Evolutionary conservation across 257 asterid species (phyloP).

Genomic region (Echites panduratus): DNA sequence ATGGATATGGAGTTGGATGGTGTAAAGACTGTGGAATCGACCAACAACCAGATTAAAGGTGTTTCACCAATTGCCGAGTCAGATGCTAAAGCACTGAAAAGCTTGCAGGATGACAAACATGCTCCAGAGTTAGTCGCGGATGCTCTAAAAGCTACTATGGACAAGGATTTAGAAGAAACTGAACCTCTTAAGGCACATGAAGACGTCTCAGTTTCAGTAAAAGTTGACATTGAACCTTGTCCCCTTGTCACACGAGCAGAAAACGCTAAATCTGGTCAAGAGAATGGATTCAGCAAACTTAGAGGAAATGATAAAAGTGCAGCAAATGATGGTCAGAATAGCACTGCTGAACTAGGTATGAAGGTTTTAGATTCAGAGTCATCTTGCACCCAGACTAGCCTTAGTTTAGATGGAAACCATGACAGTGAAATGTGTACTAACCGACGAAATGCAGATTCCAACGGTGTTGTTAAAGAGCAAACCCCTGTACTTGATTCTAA

Average conservation of each 20-base stretch:
- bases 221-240: slow-evolving; percentile 35
- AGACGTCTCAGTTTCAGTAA: slow-evolving; percentile 25
- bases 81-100: slow-evolving; percentile 37
- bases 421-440: slow-evolving; percentile 34
- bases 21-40: slow-evolving; percentile 34
- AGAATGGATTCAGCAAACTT: slow-evolving; percentile 38
- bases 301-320: slow-evolving; percentile 27
- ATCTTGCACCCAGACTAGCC: slow-evolving; percentile 41
- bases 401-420: slow-evolving; percentile 36
- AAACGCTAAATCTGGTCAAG: slow-evolving; percentile 38
- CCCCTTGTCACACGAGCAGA: slow-evolving; percentile 28
- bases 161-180: slow-evolving; percentile 26
- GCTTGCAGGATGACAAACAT: slow-evolving; percentile 28
- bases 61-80: slow-evolving; percentile 23
- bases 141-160: slow-evolving; percentile 31
- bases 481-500: slow-evolving; percentile 23
- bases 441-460: slow-evolving; percentile 29
- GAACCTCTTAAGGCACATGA: slow-evolving; percentile 30
- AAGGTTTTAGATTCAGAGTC: slow-evolving; percentile 58
- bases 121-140: slow-evolving; percentile 33
- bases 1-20: slow-evolving; percentile 34
- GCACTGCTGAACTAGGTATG: slow-evolving; percentile 25
- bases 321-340: slow-evolving; percentile 30
- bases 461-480: slow-evolving; percentile 29
- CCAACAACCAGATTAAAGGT: slow-evolving; percentile 29